Base-by-base conservation (phyloP, 2,329 filamentous ascomycete genomes). In the Aspergillus niger region DNA sequence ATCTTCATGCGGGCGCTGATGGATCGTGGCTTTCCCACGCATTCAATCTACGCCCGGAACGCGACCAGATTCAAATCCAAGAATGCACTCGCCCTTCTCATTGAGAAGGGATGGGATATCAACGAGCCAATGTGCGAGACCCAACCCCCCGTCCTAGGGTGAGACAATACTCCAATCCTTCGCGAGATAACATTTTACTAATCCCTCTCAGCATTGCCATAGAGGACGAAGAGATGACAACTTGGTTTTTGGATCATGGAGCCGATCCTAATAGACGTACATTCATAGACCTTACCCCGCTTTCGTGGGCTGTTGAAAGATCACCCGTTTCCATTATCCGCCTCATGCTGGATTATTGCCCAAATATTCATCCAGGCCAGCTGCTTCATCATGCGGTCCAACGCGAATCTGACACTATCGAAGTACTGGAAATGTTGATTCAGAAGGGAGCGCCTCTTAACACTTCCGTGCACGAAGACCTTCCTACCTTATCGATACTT, bases 251-350 rank as follows among this genome's bases (percentile, higher is more conserved):
- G 53, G 60, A 72, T 52, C 63, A 69, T 57, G 63, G 65, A 56
- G 69, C 71, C 13, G 63, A 71, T 60, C 68, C 66, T 1, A 71
- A 73, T 62, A 48, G 50, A n/a, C 63, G 60, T 64, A 70, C 62
- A 58, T 8, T 26, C 15, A 64, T 69, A 49, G 62, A 71, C 55
- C 58, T 68, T 17, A 71, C 67, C 0, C 70, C 67, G 50, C 55
- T 72, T 5, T 71, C 70, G 0, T 30, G 52, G 53, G 69, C 67
- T 39, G 66, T 70, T 2, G 51, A 71, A 41, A 30, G 38, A 8
- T 69, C 63, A 8, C 41, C 68, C 1, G 26, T 71, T 24, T 58
- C 59, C 3, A 55, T 62, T 5, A 63, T 73, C 28, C n/a, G 62
- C 7, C 63, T 69, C 1, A 55, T 72, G 15, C 56, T 70, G 8